Conservation (phyloP, 257 asterid species). For the Solanum appendiculatum region DNA sequence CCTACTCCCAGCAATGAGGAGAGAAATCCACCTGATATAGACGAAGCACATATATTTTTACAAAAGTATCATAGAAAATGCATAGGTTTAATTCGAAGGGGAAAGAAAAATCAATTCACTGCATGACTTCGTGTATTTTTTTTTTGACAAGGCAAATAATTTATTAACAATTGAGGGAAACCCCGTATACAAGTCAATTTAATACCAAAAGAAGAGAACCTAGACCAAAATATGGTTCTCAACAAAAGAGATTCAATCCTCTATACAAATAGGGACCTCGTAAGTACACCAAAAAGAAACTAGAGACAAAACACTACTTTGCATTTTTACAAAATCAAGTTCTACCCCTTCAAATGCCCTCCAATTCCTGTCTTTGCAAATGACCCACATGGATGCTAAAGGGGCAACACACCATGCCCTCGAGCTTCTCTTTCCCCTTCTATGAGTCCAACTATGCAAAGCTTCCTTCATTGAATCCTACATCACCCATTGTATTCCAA, state of each 20-base stretch:
- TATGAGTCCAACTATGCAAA: neutral
- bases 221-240: neutral
- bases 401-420: neutral
- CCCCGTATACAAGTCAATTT: neutral
- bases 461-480: neutral
- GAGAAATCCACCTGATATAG: conserved; percentile 15
- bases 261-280: neutral
- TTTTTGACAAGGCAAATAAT: neutral
- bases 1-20: conserved; percentile 15
- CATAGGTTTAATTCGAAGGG: neutral
- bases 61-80: neutral
- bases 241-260: neutral
- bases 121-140: neutral
- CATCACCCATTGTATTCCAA: neutral
- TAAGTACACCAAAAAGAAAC: neutral
- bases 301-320: neutral
- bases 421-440: neutral
- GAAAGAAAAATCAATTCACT: neutral
- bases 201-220: neutral
- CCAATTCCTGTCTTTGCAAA: neutral
- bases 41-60: neutral
- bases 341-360: neutral
- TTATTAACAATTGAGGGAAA: neutral
- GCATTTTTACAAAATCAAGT: neutral
- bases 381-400: neutral